Evolutionary conservation across 2,329 filamentous ascomycete species (phyloP).

Genomic region (Phymatotrichopsis omnivora): DNA sequence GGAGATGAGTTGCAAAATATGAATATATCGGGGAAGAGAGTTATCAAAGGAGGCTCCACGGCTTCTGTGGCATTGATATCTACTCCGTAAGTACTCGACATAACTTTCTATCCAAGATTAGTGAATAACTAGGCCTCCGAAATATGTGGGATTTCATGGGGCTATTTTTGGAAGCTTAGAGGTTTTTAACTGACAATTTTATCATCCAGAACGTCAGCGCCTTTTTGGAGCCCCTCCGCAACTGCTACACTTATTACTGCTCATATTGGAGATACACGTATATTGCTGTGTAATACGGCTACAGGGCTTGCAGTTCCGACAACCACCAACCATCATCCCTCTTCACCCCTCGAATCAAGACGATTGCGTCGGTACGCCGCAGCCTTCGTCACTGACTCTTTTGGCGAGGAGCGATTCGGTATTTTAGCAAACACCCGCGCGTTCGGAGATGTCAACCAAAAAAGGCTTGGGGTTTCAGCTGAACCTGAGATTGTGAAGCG

Average conservation of each 20-base stretch:
- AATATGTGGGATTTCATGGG: too few relatives aligned
- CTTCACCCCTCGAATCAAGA: conserved; percentile 70
- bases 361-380: conserved; percentile 77
- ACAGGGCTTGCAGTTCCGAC: conserved; percentile 71
- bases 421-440: conserved; percentile 88
- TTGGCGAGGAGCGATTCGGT: conserved; percentile 90
- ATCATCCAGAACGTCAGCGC: conserved; percentile 35
- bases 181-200: conserved; percentile 1
- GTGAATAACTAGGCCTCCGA: too few relatives aligned
- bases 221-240: conserved; percentile 88
- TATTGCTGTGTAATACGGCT: conserved; percentile 76
- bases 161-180: too few relatives aligned
- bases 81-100: conserved; percentile 47
- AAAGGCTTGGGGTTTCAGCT: conserved; percentile 85
- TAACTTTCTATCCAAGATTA: neutral
- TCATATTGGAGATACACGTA: conserved; percentile 87
- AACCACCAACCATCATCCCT: conserved; percentile 87
- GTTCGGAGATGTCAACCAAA: conserved; percentile 85
- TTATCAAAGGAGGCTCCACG: conserved; percentile 93
- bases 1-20: too few relatives aligned
- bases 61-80: conserved; percentile 83
- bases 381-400: conserved; percentile 86
- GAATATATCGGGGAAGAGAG: too few relatives aligned
- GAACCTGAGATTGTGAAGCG: conserved; percentile 79
- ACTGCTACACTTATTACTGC: conserved; percentile 75